These are phyloP conservation scores for Leishmania gerbilli DNA, from an alignment of 208 protist species.

Conservation along the genomic window DNA sequence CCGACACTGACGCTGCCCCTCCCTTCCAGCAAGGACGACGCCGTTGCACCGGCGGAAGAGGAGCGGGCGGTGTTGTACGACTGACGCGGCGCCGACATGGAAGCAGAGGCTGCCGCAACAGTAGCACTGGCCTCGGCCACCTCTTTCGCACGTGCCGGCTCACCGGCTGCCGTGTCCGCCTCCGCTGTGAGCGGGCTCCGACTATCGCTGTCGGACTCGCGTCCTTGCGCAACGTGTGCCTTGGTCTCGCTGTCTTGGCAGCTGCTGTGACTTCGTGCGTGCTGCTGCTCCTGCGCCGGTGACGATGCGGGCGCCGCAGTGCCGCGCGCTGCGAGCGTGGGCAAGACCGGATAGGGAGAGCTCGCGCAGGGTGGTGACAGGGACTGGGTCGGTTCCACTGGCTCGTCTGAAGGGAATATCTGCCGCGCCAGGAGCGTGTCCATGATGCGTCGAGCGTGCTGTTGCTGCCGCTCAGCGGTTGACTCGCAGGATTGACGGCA, in stretches of 20 bases:
- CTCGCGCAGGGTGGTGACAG: background rate
- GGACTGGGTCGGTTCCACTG: background rate
- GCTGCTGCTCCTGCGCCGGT: background rate
- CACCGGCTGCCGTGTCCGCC: background rate
- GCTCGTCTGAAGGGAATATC: conserved; percentile 9
- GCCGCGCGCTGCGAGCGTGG: conserved; percentile 12
- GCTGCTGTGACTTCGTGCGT: background rate
- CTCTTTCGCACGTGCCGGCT: background rate
- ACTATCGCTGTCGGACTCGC: background rate
- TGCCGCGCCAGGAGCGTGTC: conserved; percentile 25
- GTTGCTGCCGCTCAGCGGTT: background rate
- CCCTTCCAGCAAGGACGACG: conserved; percentile 1
- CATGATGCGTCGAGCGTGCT: conserved; percentile 23
- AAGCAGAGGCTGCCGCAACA: background rate
- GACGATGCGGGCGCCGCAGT: background rate
- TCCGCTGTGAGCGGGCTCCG: background rate
- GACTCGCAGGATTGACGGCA: background rate
- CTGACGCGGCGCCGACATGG: background rate
- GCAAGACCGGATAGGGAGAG: conserved; percentile 18
- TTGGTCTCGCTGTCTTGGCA: background rate
- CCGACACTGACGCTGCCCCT: background rate
- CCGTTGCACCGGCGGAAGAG: conserved; percentile 11
- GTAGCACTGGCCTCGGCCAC: background rate
- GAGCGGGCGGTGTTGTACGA: background rate
- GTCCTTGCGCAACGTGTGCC: no score